These are phyloP conservation scores for Populus ilicifolia DNA, from an alignment of 345 rosid genomes.

Conservation along the genomic window DNA sequence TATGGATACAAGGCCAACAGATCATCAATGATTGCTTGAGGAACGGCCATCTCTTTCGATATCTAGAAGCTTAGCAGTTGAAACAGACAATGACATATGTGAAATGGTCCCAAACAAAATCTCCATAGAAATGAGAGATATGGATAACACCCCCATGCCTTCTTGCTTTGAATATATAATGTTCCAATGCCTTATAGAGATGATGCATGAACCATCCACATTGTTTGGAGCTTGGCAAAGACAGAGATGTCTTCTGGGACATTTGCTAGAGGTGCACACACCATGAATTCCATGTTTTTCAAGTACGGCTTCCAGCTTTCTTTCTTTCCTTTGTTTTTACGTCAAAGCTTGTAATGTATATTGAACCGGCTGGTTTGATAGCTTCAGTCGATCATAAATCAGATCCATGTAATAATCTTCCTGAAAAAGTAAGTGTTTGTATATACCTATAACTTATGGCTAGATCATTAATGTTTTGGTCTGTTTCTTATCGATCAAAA, in stretches of 20 bases:
- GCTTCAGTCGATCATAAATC: too few relatives aligned
- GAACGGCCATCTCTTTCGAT: too few relatives aligned
- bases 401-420: too few relatives aligned
- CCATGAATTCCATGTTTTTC: conserved; percentile 32
- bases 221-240: background rate
- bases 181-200: too few relatives aligned
- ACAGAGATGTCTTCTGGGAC: conserved; percentile 12
- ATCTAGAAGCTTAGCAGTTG: too few relatives aligned
- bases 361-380: too few relatives aligned
- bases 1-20: too few relatives aligned
- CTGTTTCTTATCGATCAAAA: background rate
- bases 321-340: too few relatives aligned
- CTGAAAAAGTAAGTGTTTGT: too few relatives aligned
- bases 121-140: conserved; percentile 29
- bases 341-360: too few relatives aligned
- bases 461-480: background rate
- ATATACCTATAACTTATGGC: too few relatives aligned
- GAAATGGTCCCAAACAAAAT: conserved; percentile 11
- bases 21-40: too few relatives aligned
- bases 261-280: conserved; percentile 34
- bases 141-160: background rate
- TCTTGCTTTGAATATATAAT: background rate
- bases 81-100: background rate
- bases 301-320: conserved; percentile 18
- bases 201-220: background rate